Evolutionary conservation across 805 yeast genomes (phyloP), one percentile per base, ranked within the genome.

Genomic region (Debaryomyces tyrocola): DNA sequence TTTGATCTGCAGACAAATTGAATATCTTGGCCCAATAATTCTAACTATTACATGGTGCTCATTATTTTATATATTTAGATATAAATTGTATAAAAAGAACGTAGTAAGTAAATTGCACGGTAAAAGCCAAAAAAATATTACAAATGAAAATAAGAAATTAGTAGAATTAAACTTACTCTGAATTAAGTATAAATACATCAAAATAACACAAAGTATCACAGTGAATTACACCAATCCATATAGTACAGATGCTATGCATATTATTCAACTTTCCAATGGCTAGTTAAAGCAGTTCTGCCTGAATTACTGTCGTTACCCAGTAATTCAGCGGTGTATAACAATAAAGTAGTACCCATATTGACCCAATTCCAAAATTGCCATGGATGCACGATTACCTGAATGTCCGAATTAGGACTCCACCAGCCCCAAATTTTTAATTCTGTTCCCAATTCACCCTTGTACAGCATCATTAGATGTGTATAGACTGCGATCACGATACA

Each of bases 321-420:
- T 49, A 92, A 72, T 67, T 92, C 99, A 40, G 87, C 73, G 27
- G 85, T 83, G 65, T 92, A 92, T 21, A 94, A 73, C n/a, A 82
- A 70, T 46, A 94, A 69, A 9, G 96, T 87, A 44, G 85, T 78
- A 54, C 85, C 83, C 73, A 92, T 87, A 62, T 92, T 92, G 48
- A 88, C 80, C 98, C 98, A 92, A 58, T 91, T 89, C 98, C 99
- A 92, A 62, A 94, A 87, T 58, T 90, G 90, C 89, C 96, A 87
- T n/a, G 96, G 85, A 61, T 84, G 82, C 21, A 78, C 76, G 5
- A 63, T 56, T 11, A 67, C 54, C 15, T 52, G 50, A 33, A 63
- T 53, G 39, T 64, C 58, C 27, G 59, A 50, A 27, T 52, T 52
- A 11, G 62, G 51, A 35, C 36, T 54, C 79, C 80, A 75, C 62